These are phyloP conservation scores for Phialocephala sp. DNA, from an alignment of 2,329 filamentous ascomycete genomes.

Conservation along the genomic window DNA sequence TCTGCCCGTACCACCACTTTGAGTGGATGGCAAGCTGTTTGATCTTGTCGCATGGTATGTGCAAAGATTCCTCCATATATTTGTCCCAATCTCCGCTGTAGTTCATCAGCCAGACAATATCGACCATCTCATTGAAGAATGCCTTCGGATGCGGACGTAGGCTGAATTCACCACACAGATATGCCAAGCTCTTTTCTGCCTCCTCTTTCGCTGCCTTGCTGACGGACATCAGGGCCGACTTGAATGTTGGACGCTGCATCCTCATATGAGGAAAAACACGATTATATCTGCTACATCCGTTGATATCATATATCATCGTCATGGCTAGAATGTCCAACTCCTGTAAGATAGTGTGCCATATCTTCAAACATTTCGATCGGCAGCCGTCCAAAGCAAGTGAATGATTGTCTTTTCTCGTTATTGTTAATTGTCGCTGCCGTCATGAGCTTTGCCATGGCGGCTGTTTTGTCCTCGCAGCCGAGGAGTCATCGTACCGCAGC, in stretches of 20 bases:
- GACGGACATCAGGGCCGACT: not conserved
- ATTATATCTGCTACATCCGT: not conserved
- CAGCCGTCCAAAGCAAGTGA: not conserved
- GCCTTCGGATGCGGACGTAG: not conserved
- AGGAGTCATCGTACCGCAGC: not conserved
- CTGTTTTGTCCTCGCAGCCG: not conserved
- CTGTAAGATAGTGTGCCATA: not conserved
- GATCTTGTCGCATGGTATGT: not conserved
- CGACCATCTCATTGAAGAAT: not conserved
- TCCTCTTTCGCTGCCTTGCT: not conserved
- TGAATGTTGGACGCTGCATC: not conserved
- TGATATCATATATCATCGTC: not conserved
- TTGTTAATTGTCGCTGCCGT: not conserved
- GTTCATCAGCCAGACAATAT: constrained; percentile 1
- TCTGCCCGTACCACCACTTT: not conserved
- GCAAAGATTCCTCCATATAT: not conserved
- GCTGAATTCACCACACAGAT: not conserved
- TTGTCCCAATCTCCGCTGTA: not conserved
- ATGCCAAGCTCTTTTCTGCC: not conserved
- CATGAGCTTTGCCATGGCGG: not conserved
- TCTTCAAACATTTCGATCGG: not conserved
- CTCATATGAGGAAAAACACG: not conserved
- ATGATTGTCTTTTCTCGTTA: not conserved
- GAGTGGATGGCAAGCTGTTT: not conserved
- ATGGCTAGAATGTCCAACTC: not conserved